A percentile compares a stretch with the other conserved stretches of the same genome.
Evolutionary conservation across 805 yeast genomes (phyloP).

Genomic region (Phaffomyces opuntiae): DNA sequence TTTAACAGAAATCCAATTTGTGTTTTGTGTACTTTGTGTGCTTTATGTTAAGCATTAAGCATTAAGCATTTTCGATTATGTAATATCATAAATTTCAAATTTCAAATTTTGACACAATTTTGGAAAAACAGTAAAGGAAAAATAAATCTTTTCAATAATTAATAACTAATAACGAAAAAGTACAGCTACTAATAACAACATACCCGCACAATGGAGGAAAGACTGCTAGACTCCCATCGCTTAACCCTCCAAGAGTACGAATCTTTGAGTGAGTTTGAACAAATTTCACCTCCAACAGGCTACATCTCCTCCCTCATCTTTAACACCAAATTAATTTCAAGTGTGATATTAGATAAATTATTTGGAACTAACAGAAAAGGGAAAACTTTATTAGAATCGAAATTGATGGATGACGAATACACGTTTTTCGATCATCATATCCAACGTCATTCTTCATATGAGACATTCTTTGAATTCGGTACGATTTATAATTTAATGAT

Average conservation of each 20-base stretch:
- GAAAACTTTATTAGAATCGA: conserved; percentile 12
- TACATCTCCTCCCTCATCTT: not conserved
- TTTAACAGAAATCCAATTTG: too few species aligned
- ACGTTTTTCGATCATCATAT: conserved; percentile 14
- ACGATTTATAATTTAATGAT: conserved; percentile 8
- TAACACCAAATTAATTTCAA: not conserved
- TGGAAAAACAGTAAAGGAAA: not conserved
- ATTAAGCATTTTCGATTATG: too few species aligned
- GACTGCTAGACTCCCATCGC: too few species aligned
- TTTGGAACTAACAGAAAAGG: not conserved
- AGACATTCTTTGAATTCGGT: conserved; percentile 5
- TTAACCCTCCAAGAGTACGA: conserved; percentile 12
- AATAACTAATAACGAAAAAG: too few species aligned
- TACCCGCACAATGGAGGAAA: conserved; percentile 3
- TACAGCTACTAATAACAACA: too few species aligned
- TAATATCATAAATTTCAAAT: too few species aligned
- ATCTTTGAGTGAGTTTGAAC: conserved; percentile 15
- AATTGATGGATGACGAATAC: conserved; percentile 11
- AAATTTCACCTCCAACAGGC: not conserved
- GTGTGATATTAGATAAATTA: not conserved
- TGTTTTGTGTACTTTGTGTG: too few species aligned
- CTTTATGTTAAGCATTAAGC: too few species aligned
- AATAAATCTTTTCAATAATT: too few species aligned
- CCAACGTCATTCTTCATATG: conserved; percentile 6
- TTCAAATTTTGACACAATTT: not conserved